Base-by-base conservation (phyloP, 106 monocot species). In the Dendrobium catenatum region DNA sequence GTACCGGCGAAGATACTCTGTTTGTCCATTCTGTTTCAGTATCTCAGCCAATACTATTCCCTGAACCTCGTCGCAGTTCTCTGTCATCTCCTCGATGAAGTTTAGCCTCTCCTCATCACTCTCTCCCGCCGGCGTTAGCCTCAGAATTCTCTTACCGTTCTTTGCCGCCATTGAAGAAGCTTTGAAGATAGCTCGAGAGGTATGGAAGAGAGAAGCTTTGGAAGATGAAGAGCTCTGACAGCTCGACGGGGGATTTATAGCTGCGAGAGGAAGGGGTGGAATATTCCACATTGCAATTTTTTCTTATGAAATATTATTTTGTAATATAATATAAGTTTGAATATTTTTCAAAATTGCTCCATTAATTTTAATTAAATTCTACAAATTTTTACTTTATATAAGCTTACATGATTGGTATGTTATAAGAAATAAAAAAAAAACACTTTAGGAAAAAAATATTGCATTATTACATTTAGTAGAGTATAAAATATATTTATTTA, bases 31-130 rank as follows among this genome's bases (percentile, higher is more conserved):
- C 68, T 85, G 79, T 41, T 42, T 55, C 9, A 91, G 80, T 51
- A 91, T 91, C 88, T 91, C 88, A 0, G 78, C 68, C 46, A 91
- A 82, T 46, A 88, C 86, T 47, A 42, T 80, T 80, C 68, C 76
- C 80, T 91, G 91, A 10, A 91, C 86, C 18, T 79, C 67, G 68
- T 88, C 88, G 24, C 49, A 75, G 78, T 86, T 76, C 31, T 84
- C 19, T 2, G 91, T 91, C 88, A 91, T 91, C 74, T 88, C 88
- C 54, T 91, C 91, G 58, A 91, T 88, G 80, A 91, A 91, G 70
- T 58, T 27, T 29, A 91, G 86, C 80, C 78, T 86, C 84, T 90
- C 88, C 4, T 79, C 88, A 46, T 88, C 88, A 27, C 73, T 86
- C 61, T 86, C 88, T 73, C 86, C 84, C 2, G 79, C 85, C 2